phyloP scores from a whole-genome alignment of 768 basidiomycete genomes.

The Fomitopsis pulvina region DNA sequence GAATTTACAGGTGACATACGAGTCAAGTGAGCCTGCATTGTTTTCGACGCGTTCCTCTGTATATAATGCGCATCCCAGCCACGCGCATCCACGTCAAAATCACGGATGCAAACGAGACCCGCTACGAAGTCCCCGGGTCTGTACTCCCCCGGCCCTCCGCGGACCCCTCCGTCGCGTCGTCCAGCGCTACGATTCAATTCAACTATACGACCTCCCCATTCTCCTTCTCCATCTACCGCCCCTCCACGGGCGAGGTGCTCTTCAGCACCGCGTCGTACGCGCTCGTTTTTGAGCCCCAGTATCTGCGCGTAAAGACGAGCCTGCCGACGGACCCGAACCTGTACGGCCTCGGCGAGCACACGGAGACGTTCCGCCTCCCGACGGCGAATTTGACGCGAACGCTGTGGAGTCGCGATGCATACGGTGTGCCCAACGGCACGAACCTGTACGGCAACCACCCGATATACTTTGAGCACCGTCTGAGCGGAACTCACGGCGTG shows the following conservation, averaged over 20 bases:
- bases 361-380: slow-evolving; percentile 54
- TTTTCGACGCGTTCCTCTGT: neutral
- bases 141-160: slow-evolving; percentile 50
- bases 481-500: slow-evolving; percentile 62
- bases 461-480: slow-evolving; percentile 64
- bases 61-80: slow-evolving; percentile 23
- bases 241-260: slow-evolving; percentile 43
- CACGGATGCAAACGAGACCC: slow-evolving; percentile 38
- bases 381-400: slow-evolving; percentile 36
- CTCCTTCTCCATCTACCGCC: slow-evolving; percentile 50
- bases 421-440: slow-evolving; percentile 46
- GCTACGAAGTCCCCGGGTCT: slow-evolving; percentile 60
- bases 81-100: slow-evolving; percentile 62
- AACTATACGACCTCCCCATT: slow-evolving; percentile 55
- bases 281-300: slow-evolving; percentile 73
- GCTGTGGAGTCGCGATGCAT: slow-evolving; percentile 64
- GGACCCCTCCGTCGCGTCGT: slow-evolving; percentile 20
- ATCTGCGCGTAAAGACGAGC: slow-evolving; percentile 61
- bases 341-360: slow-evolving; percentile 76
- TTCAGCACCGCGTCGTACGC: slow-evolving; percentile 57
- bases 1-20: slow-evolving; percentile 47
- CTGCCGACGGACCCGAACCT: slow-evolving; percentile 59
- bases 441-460: slow-evolving; percentile 74
- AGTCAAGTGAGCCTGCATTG: slow-evolving; percentile 39
- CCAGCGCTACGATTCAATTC: slow-evolving; percentile 45